phyloP scores from a whole-genome alignment of 176 grass and related monocot species.

The Stipa capillata region DNA sequence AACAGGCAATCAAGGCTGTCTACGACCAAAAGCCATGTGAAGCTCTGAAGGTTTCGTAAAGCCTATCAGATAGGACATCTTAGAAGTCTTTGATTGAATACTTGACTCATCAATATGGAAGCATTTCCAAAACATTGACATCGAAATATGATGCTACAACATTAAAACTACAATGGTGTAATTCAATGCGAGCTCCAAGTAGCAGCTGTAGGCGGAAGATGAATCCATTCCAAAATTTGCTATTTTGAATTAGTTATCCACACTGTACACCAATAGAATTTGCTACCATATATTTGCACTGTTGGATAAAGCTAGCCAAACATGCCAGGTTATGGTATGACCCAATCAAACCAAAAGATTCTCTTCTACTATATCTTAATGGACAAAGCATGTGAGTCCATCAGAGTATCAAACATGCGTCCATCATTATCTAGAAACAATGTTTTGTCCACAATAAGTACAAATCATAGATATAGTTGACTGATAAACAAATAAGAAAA shows the following conservation, averaged over 20 bases:
- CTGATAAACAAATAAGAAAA: conserved; percentile 19
- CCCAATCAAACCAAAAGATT: conserved; percentile 28
- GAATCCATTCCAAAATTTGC: neutral
- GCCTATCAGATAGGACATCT: neutral
- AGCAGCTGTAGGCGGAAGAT: neutral
- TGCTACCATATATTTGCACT: neutral
- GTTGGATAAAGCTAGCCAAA: neutral
- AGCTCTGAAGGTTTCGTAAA: conserved; percentile 13
- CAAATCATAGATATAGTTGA: neutral
- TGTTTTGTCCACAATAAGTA: neutral
- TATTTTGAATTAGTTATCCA: neutral
- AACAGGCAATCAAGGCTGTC: conserved; percentile 47
- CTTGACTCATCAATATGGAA: conserved; percentile 11
- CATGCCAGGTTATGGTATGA: conserved; percentile 2
- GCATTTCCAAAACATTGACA: neutral
- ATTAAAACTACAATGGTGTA: neutral
- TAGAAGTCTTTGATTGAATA: neutral
- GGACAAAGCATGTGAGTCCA: conserved; percentile 25
- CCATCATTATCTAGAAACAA: neutral
- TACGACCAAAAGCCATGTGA: conserved; percentile 42
- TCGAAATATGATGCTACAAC: neutral
- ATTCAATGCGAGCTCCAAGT: neutral
- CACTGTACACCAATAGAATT: neutral
- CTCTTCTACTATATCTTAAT: conserved; percentile 26
- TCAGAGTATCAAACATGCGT: neutral